phyloP scores from a whole-genome alignment of 306 rosid genomes.

The Citrullus colocynthis region DNA sequence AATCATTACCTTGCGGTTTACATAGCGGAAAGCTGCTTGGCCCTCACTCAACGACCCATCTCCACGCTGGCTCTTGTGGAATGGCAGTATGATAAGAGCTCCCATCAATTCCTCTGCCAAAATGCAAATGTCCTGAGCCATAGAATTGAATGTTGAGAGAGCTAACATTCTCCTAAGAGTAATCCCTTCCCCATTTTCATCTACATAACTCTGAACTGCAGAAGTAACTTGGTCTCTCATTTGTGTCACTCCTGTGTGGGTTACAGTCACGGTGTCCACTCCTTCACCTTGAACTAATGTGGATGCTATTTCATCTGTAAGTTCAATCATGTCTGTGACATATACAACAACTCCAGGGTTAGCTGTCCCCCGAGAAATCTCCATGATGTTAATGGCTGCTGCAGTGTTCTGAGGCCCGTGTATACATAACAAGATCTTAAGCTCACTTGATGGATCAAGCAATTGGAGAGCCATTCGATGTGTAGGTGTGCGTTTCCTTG shows the following conservation, averaged over 20 bases:
- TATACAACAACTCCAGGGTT: constrained; percentile 52
- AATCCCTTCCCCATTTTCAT: constrained; percentile 31
- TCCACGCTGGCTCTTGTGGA: constrained; percentile 45
- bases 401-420: constrained; percentile 55
- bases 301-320: constrained; percentile 46
- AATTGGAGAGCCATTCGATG: constrained; percentile 63
- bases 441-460: constrained; percentile 47
- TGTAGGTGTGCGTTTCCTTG: constrained; percentile 52
- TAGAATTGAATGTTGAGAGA: constrained; percentile 39
- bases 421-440: constrained; percentile 49
- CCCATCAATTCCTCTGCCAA: constrained; percentile 63
- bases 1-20: constrained; percentile 66
- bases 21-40: constrained; percentile 57
- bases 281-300: constrained; percentile 37
- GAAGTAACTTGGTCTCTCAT: constrained; percentile 53
- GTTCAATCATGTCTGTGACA: constrained; percentile 70
- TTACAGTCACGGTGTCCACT: constrained; percentile 31
- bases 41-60: constrained; percentile 52
- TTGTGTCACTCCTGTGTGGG: constrained; percentile 26
- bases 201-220: constrained; percentile 39
- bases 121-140: constrained; percentile 53
- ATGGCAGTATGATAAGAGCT: constrained; percentile 73
- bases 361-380: constrained; percentile 48
- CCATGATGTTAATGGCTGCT: constrained; percentile 61
- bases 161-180: constrained; percentile 41